These are phyloP conservation scores for Colletotrichum chlorophyti DNA, from an alignment of 2,329 filamentous ascomycete species.

Conservation along the genomic window DNA sequence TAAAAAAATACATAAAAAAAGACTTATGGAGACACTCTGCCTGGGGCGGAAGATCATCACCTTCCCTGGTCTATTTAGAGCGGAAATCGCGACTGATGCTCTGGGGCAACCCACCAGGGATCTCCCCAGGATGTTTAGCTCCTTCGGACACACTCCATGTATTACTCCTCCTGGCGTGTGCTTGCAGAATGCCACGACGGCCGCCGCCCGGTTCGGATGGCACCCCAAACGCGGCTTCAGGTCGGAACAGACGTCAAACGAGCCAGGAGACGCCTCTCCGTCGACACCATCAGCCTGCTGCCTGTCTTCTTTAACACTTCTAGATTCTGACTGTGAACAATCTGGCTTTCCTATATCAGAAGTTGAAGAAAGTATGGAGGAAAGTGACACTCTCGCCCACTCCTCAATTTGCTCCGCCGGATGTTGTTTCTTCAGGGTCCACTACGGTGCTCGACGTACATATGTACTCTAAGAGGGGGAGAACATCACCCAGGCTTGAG, in stretches of 20 bases:
- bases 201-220: constrained; percentile 22
- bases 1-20: too few relatives aligned
- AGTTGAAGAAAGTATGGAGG: constrained; percentile 5
- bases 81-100: constrained; percentile 26
- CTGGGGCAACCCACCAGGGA: constrained; percentile 21
- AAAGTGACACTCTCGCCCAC: constrained; percentile 23
- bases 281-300: too few relatives aligned
- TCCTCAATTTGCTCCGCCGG: constrained; percentile 15
- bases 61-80: constrained; percentile 21
- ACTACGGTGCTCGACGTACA: constrained; percentile 15
- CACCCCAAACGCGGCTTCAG: constrained; percentile 15
- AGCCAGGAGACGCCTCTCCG: too few relatives aligned
- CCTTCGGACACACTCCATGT: constrained; percentile 17
- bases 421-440: constrained; percentile 26
- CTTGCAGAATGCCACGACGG: constrained; percentile 25
- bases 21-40: constrained; percentile 1
- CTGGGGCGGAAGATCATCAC: constrained; percentile 16
- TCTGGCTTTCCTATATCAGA: constrained; percentile 15
- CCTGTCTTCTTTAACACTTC: too few relatives aligned
- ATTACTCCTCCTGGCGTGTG: constrained; percentile 4
- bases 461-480: constrained; percentile 3
- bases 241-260: constrained; percentile 6
- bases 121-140: constrained; percentile 27
- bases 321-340: too few relatives aligned
- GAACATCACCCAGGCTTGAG: constrained; percentile 23